phyloP scores from a whole-genome alignment of 2,329 filamentous ascomycete genomes.

The Epichloe glyceriae region DNA sequence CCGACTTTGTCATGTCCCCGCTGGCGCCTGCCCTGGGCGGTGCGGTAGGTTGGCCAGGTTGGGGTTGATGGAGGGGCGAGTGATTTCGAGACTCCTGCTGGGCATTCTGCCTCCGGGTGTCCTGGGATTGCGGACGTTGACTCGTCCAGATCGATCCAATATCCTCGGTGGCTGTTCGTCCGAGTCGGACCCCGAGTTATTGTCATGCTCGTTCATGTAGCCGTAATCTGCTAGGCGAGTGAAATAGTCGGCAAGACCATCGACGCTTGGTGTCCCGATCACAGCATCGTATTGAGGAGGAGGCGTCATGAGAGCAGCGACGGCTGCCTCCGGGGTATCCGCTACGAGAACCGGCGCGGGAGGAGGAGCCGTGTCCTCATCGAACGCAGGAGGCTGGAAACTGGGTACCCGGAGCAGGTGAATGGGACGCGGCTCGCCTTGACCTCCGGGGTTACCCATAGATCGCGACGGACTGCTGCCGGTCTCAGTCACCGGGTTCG shows the following conservation, averaged over 20 bases:
- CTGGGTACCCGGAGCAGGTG: constrained; percentile 74
- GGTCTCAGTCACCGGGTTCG: constrained; percentile 16
- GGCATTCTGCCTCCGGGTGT: constrained; percentile 41
- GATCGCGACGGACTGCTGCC: constrained; percentile 10
- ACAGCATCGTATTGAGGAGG: constrained; percentile 77
- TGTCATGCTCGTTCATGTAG: constrained; percentile 21
- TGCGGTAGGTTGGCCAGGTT: neutral
- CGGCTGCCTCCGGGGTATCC: constrained; percentile 9
- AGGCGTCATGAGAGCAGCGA: constrained; percentile 48
- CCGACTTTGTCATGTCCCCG: neutral
- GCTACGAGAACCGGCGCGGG: constrained; percentile 17
- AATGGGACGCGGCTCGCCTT: constrained; percentile 51
- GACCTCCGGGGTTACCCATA: constrained; percentile 2
- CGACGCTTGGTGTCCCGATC: constrained; percentile 52
- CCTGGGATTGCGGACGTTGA: constrained; percentile 44
- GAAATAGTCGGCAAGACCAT: constrained; percentile 78
- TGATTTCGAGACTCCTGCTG: constrained; percentile 44
- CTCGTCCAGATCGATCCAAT: constrained; percentile 37
- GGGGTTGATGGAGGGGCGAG: constrained; percentile 20
- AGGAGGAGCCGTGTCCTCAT: constrained; percentile 47
- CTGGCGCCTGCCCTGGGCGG: neutral
- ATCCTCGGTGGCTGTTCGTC: constrained; percentile 33
- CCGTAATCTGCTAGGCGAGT: constrained; percentile 64
- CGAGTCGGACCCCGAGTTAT: constrained; percentile 28
- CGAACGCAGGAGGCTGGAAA: constrained; percentile 78